Evolutionary conservation across 73 alveolate genomes (phyloP).

Genomic region (Urostyla sp.): DNA sequence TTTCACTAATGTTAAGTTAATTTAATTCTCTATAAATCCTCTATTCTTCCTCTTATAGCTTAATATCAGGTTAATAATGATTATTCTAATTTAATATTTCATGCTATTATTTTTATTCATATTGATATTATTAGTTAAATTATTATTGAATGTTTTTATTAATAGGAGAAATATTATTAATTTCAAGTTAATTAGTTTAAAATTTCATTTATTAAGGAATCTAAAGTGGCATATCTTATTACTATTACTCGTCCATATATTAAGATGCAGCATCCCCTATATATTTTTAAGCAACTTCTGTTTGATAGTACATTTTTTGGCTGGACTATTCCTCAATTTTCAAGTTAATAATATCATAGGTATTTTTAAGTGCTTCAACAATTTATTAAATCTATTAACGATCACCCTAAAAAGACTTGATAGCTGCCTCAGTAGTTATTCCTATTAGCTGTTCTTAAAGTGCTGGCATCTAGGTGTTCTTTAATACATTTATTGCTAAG

Average conservation of each 20-base stretch:
- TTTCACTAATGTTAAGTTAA: no score
- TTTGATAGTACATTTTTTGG: no score
- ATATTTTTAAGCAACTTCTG: no score
- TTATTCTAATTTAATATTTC: no score
- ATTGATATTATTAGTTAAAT: not conserved
- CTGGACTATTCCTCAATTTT: no score
- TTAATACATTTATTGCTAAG: constrained; percentile 23
- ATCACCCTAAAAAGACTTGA: not conserved
- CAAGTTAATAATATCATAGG: not conserved
- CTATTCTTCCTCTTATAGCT: no score
- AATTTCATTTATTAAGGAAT: not conserved
- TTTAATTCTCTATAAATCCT: no score
- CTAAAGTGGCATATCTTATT: constrained; percentile 29
- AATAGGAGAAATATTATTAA: constrained; percentile 41
- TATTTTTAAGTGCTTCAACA: not conserved
- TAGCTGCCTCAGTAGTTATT: not conserved
- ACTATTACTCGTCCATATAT: no score
- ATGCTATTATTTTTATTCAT: not conserved
- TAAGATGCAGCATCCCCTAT: no score
- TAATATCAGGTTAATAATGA: no score
- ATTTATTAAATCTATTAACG: not conserved
- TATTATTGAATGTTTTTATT: not conserved
- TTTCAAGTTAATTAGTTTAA: not conserved
- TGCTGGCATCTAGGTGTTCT: constrained; percentile 10
- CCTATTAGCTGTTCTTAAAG: no score